phyloP scores from a whole-genome alignment of 495 filamentous ascomycete genomes.

The Trichoderma parareesei region DNA sequence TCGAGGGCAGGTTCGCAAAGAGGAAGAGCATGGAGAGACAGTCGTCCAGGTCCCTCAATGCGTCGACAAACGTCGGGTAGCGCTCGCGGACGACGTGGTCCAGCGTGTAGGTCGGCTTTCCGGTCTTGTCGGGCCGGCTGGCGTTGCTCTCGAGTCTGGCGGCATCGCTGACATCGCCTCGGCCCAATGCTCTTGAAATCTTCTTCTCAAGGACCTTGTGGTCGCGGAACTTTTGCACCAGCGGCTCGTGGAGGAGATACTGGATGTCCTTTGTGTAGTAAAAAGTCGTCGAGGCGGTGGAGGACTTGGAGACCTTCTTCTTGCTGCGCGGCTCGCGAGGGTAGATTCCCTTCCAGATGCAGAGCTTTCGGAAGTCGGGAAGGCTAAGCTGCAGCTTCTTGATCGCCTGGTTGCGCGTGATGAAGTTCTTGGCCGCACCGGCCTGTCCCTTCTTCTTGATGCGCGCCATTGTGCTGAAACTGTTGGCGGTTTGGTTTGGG shows the following conservation, averaged over 20 bases:
- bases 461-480: conserved; percentile 52
- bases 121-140: conserved; percentile 71
- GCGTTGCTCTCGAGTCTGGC: conserved; percentile 51
- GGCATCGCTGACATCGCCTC: conserved; percentile 84
- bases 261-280: conserved; percentile 99
- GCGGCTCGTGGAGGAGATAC: conserved; percentile 91
- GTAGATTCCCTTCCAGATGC: conserved; percentile 99
- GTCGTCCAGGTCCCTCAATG: conserved; percentile 90
- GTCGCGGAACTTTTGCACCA: conserved; percentile 92
- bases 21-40: conserved; percentile 94
- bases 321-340: conserved; percentile 91
- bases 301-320: conserved; percentile 90
- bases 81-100: conserved; percentile 97
- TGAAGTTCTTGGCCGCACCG: conserved; percentile 96
- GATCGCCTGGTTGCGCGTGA: conserved; percentile 91
- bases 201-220: conserved; percentile 96
- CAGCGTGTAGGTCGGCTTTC: conserved; percentile 75
- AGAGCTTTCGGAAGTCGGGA: conserved; percentile 92
- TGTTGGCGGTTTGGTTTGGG: conserved; percentile 9
- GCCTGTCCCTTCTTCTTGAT: conserved; percentile 95
- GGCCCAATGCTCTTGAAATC: conserved; percentile 81
- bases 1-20: conserved; percentile 92
- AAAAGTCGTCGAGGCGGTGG: conserved; percentile 86
- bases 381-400: conserved; percentile 96
- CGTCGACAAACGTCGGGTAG: conserved; percentile 95